Evolutionary conservation across 768 basidiomycete genomes (phyloP).

Genomic region (Gymnopilus dilepis): DNA sequence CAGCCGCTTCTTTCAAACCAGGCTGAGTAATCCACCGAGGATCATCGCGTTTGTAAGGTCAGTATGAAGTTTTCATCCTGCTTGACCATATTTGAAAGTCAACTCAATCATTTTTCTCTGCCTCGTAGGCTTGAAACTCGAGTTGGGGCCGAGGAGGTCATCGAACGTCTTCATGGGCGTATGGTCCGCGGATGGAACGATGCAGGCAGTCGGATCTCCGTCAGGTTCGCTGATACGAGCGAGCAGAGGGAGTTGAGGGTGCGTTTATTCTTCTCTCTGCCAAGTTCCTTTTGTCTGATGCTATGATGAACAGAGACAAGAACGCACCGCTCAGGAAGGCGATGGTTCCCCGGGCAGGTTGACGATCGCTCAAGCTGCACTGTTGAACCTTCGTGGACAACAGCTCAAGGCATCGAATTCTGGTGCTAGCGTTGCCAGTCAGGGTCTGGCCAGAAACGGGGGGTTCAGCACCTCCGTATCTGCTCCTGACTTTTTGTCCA

Average conservation of each 20-base stretch:
- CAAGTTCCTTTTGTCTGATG: neutral
- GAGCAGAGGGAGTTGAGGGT: conserved; percentile 82
- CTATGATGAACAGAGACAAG: conserved; percentile 55
- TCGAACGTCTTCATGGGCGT: conserved; percentile 78
- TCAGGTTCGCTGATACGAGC: conserved; percentile 78
- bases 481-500: conserved; percentile 31
- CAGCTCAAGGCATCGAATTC: conserved; percentile 43
- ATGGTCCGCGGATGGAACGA: conserved; percentile 85
- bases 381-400: conserved; percentile 77
- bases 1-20: conserved; percentile 80
- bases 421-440: conserved; percentile 29
- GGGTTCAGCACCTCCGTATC: conserved; percentile 26
- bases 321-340: conserved; percentile 63
- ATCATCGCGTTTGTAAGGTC: conserved; percentile 86
- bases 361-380: conserved; percentile 78
- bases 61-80: conserved; percentile 23
- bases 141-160: conserved; percentile 73
- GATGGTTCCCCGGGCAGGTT: conserved; percentile 68
- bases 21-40: conserved; percentile 74
- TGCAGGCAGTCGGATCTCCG: conserved; percentile 75
- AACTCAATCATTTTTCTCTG: neutral
- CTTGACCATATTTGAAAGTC: conserved; percentile 9
- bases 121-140: conserved; percentile 68
- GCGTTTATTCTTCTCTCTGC: conserved; percentile 30
- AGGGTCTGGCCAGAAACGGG: conserved; percentile 14